Percentiles rank a stretch among this genome's conserved stretches.
These are phyloP conservation scores for Termitomyces sp. DNA, from an alignment of 768 basidiomycete genomes.

Conservation along the genomic window DNA sequence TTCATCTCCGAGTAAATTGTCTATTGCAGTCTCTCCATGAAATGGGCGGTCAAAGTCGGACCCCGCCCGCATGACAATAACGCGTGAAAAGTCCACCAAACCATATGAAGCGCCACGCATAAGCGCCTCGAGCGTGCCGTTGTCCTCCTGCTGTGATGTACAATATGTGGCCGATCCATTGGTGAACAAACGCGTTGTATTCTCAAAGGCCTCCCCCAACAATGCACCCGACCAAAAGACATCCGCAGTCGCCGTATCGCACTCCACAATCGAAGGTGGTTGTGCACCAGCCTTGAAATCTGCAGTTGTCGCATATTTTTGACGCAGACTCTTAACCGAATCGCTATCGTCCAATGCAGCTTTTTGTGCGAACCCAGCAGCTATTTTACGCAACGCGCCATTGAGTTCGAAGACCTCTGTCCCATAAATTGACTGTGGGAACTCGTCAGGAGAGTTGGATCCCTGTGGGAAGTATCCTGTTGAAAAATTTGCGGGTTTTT, in stretches of 20 bases:
- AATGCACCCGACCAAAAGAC: constrained; percentile 6
- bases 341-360: constrained; percentile 1
- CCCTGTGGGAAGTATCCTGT: constrained; percentile 12
- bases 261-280: constrained; percentile 10
- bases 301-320: background rate
- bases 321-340: constrained; percentile 2
- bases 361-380: background rate
- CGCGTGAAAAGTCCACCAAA: constrained; percentile 10
- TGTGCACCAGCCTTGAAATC: constrained; percentile 1
- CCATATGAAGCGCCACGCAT: constrained; percentile 5
- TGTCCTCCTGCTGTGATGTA: constrained; percentile 12
- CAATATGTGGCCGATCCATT: constrained; percentile 11
- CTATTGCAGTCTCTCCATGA: constrained; percentile 7
- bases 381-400: constrained; percentile 7
- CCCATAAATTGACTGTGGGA: constrained; percentile 6
- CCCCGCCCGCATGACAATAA: constrained; percentile 9
- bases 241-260: constrained; percentile 10
- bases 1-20: constrained; percentile 3
- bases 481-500: constrained; percentile 4
- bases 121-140: constrained; percentile 8
- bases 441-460: constrained; percentile 2
- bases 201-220: constrained; percentile 6
- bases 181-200: constrained; percentile 8
- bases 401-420: constrained; percentile 14
- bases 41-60: constrained; percentile 10